These are phyloP conservation scores for Yueomyces sp. DNA, from an alignment of 805 yeast species.

Conservation along the genomic window DNA sequence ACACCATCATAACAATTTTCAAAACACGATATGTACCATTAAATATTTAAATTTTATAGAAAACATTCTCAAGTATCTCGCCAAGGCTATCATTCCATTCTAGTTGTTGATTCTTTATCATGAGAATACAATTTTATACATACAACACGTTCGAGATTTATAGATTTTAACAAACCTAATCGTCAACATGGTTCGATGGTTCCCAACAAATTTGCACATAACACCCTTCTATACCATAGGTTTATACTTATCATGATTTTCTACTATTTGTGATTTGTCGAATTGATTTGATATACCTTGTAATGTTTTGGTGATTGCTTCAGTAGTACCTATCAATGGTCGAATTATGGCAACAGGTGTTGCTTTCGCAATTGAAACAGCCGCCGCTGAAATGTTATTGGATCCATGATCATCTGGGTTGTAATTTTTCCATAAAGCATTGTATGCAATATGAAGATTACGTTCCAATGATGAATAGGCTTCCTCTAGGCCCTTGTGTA, in stretches of 20 bases:
- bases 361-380: slow-evolving; percentile 53
- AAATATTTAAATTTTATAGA: no score
- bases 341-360: slow-evolving; percentile 72
- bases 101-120: no score
- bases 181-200: no score
- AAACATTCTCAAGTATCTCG: no score
- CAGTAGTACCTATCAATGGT: slow-evolving; percentile 88
- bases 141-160: no score
- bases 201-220: no score
- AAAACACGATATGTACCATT: no score
- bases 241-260: slow-evolving; percentile 57
- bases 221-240: no score
- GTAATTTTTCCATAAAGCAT: slow-evolving; percentile 34
- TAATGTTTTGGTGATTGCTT: slow-evolving; percentile 69
- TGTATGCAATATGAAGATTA: slow-evolving; percentile 52
- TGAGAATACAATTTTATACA: no score
- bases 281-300: slow-evolving; percentile 75
- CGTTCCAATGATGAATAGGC: slow-evolving; percentile 64
- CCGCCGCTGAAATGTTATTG: slow-evolving; percentile 53
- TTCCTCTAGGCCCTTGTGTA: slow-evolving; percentile 58
- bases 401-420: slow-evolving; percentile 1
- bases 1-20: no score
- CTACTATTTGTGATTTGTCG: slow-evolving; percentile 48
- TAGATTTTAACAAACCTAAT: no score
- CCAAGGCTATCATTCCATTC: no score